Base-by-base conservation (phyloP, 1,139 yeast species). In the Debaryomycetaceae sp. region DNA sequence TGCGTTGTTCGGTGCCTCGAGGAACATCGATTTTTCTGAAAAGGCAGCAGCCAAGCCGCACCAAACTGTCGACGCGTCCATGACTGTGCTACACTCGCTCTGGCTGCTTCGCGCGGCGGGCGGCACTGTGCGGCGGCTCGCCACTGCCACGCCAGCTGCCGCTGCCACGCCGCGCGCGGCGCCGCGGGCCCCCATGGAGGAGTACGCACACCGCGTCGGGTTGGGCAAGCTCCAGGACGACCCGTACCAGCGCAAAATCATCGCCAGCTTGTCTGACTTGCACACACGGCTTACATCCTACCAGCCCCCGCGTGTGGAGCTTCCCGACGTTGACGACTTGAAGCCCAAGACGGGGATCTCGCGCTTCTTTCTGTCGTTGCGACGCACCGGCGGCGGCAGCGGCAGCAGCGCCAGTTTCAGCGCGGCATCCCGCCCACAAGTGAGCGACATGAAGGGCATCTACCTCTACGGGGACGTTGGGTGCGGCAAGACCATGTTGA, bases 391-490 rank as follows among this genome's bases (percentile, higher is more conserved):
- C 14, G 14, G 12, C 4, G 23, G 29, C 10, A n/a, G 16, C 5
- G 23, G 18, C 8, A 8, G 8, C 5, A 20, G n/a, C n/a, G 29
- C 8, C n/a, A 27, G 12, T 17, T 43, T 58, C 29, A 53, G 58
- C 7, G 38, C 38, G n/a, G 16, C 42, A 37, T 18, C 24, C 23
- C 16, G 38, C 28, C n/a, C 16, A 31, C 42, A 18, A 32, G 31
- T 34, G 36, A n/a, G 31, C 29, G 37, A 53, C 18, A 65, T 73
- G 21, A 94, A 73, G 44, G 98, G 98, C 2, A 82, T 91, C 11
- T 91, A 91, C 51, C 66, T 91, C 17, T 91, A 85, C 55, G 98
- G 98, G 13, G 98, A 91, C 54, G 98, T 91, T 27, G 98, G 98
- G 3, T 88, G 97, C 58, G 98, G 98, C 7, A 91, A 91, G 52